phyloP scores from a whole-genome alignment of 768 basidiomycete genomes.

The Tephrocybe sp. region DNA sequence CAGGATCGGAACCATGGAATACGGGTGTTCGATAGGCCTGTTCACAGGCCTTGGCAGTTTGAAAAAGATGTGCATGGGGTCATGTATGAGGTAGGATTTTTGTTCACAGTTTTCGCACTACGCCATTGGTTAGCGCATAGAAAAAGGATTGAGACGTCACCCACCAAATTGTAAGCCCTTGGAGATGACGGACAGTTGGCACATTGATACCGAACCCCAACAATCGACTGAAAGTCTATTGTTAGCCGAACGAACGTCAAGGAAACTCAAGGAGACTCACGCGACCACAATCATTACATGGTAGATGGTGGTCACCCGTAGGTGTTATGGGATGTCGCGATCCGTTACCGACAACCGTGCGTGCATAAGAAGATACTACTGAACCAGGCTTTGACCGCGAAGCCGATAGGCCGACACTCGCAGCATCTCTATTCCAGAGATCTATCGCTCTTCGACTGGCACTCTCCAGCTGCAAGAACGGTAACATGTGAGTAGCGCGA shows the following conservation, averaged over 20 bases:
- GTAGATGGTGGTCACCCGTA: conserved; percentile 54
- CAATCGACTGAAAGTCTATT: conserved; percentile 53
- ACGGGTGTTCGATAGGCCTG: conserved; percentile 44
- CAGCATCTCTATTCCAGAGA: conserved; percentile 79
- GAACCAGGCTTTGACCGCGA: conserved; percentile 55
- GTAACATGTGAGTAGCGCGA: neutral
- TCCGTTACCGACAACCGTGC: conserved; percentile 63
- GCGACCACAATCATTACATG: conserved; percentile 58
- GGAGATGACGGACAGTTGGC: conserved; percentile 84
- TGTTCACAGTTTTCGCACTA: conserved; percentile 84
- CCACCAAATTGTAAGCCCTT: conserved; percentile 70
- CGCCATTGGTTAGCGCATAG: neutral
- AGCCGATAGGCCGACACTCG: conserved; percentile 49
- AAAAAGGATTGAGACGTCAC: conserved; percentile 20
- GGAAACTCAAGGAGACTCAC: conserved; percentile 27
- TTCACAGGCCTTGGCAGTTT: conserved; percentile 83
- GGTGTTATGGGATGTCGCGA: conserved; percentile 32
- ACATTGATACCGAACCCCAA: conserved; percentile 86
- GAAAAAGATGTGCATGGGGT: conserved; percentile 86
- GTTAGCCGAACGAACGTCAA: neutral
- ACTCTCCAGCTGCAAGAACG: conserved; percentile 45
- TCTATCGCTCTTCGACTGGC: conserved; percentile 74
- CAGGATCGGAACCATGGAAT: conserved; percentile 71
- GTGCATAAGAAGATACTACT: conserved; percentile 61
- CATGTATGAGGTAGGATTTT: conserved; percentile 75